A percentile compares a stretch with the other conserved stretches of the same genome.
These are phyloP conservation scores for Irpex sp. DNA, from an alignment of 1,284 basidiomycete species.

Conservation along the genomic window DNA sequence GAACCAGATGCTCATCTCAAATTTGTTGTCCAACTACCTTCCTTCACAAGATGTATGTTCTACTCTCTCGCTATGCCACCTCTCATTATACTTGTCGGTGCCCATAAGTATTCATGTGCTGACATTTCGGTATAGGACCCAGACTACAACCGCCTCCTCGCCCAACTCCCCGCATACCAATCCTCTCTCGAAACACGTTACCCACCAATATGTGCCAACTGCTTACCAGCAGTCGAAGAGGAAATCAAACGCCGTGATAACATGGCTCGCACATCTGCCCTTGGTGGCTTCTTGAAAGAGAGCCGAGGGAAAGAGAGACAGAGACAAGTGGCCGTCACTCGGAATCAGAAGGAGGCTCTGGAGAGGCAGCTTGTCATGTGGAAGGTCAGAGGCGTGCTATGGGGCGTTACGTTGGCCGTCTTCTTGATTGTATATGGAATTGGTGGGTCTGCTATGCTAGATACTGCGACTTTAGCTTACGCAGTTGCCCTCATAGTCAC, in stretches of 20 bases:
- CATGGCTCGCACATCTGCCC: conserved; percentile 77
- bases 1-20: conserved; percentile 85
- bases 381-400: conserved; percentile 60
- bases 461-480: neutral
- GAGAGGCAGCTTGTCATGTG: conserved; percentile 50
- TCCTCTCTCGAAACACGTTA: conserved; percentile 76
- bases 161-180: conserved; percentile 66
- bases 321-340: conserved; percentile 35
- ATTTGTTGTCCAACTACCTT: conserved; percentile 85
- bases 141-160: conserved; percentile 59
- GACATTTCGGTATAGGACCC: conserved; percentile 49
- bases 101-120: neutral
- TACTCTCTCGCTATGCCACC: neutral
- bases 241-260: conserved; percentile 74
- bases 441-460: conserved; percentile 37
- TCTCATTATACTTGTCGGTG: neutral
- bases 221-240: conserved; percentile 76
- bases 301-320: conserved; percentile 54
- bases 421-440: conserved; percentile 41
- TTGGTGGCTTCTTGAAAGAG: conserved; percentile 64
- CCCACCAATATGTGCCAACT: conserved; percentile 78
- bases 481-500: conserved; percentile 12
- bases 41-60: conserved; percentile 55
- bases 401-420: conserved; percentile 42
- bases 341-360: conserved; percentile 35